phyloP scores from a whole-genome alignment of 2,329 filamentous ascomycete genomes.

The Aurifilum marmelostoma region DNA sequence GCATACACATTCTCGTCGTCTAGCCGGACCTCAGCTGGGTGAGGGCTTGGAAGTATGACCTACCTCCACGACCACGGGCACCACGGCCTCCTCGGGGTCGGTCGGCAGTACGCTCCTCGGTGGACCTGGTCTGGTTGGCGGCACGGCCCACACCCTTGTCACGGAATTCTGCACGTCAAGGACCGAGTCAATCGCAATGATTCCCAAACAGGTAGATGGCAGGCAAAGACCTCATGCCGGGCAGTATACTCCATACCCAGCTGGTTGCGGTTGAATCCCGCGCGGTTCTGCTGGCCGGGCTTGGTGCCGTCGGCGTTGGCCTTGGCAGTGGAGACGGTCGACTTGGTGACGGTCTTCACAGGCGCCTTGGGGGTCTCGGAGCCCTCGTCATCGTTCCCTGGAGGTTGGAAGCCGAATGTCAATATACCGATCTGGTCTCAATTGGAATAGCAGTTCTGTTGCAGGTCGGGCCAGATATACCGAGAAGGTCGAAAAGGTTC shows the following conservation, averaged over 20 bases:
- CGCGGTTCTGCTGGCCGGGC: conserved; percentile 55
- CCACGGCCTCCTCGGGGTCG: conserved; percentile 65
- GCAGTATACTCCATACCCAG: conserved; percentile 68
- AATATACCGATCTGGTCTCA: conserved; percentile 20
- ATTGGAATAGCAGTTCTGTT: conserved; percentile 31
- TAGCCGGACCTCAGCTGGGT: neutral
- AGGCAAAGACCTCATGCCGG: neutral
- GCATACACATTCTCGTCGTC: conserved; percentile 8
- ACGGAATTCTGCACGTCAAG: conserved; percentile 71
- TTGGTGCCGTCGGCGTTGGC: conserved; percentile 81
- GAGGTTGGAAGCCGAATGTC: conserved; percentile 27
- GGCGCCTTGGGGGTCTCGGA: conserved; percentile 77
- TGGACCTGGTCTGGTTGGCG: conserved; percentile 80
- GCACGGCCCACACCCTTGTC: conserved; percentile 80
- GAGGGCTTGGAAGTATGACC: conserved; percentile 35
- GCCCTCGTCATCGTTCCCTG: conserved; percentile 67
- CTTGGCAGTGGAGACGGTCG: conserved; percentile 73
- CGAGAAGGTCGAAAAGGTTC: conserved; percentile 99
- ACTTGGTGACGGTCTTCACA: conserved; percentile 88
- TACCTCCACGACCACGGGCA: conserved; percentile 65
- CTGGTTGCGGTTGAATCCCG: conserved; percentile 75
- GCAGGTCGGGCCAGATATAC: conserved; percentile 56
- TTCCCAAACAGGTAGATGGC: neutral
- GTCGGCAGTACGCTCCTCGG: conserved; percentile 65
- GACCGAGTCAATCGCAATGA: conserved; percentile 29